Percentiles rank a stretch among this genome's conserved stretches.
Evolutionary conservation across 2,329 filamentous ascomycete genomes (phyloP).

Genomic region (Ophiostoma novo-ulmi): DNA sequence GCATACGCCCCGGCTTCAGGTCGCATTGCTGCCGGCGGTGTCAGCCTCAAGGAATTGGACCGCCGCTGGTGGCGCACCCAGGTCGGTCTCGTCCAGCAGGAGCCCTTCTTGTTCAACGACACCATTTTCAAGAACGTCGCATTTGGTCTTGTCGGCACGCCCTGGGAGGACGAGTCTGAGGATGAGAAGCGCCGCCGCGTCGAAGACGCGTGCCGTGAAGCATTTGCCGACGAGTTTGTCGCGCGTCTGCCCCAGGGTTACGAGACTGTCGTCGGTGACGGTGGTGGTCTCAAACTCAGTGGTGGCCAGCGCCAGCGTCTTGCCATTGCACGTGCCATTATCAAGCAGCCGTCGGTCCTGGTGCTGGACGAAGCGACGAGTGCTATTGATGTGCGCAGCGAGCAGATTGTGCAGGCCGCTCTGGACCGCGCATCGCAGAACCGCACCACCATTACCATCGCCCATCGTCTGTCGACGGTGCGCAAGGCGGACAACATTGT

Average conservation of each 20-base stretch:
- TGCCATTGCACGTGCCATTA: constrained; percentile 44
- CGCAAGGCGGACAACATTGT: constrained; percentile 74
- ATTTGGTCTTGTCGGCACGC: constrained; percentile 44
- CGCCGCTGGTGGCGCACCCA: constrained; percentile 52
- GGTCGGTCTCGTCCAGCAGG: constrained; percentile 43
- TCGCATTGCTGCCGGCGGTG: constrained; percentile 28
- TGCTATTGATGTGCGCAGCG: constrained; percentile 49
- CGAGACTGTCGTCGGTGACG: constrained; percentile 68
- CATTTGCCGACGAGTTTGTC: constrained; percentile 67
- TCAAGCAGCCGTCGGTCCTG: constrained; percentile 32
- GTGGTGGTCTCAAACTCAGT: constrained; percentile 73
- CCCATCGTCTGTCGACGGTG: constrained; percentile 53
- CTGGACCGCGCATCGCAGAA: constrained; percentile 31
- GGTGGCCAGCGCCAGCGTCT: constrained; percentile 75
- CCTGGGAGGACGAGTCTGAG: constrained; percentile 35
- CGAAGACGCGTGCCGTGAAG: constrained; percentile 58
- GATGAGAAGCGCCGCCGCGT: constrained; percentile 52
- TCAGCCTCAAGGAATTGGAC: constrained; percentile 45
- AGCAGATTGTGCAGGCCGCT: constrained; percentile 33
- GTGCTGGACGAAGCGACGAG: constrained; percentile 34
- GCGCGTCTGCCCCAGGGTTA: constrained; percentile 61
- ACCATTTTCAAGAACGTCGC: constrained; percentile 51
- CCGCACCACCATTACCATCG: constrained; percentile 45
- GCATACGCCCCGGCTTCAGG: not conserved
- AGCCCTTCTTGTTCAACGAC: constrained; percentile 43